Conservation (phyloP, 2,329 filamentous ascomycete species). For the Cladosporium sphaerospermum region DNA sequence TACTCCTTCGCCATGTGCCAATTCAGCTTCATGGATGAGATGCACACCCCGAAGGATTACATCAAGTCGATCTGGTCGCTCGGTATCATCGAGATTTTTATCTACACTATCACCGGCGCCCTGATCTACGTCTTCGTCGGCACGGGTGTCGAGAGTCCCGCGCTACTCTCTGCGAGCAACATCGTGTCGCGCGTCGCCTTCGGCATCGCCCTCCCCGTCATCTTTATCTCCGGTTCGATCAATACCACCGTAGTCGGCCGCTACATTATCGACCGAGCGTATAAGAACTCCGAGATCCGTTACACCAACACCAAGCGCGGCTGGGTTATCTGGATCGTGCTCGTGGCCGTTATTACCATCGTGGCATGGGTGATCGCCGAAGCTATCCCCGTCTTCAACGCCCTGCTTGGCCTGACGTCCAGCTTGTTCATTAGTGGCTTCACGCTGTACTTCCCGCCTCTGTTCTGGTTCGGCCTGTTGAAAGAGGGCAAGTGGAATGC, state of each 20-base stretch:
- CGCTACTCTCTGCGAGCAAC: conserved; percentile 55
- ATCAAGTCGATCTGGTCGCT: conserved; percentile 55
- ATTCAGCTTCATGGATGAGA: conserved; percentile 61
- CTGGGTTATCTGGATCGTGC: conserved; percentile 53
- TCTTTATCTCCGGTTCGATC: conserved; percentile 66
- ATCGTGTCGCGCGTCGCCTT: conserved; percentile 59
- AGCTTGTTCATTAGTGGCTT: conserved; percentile 65
- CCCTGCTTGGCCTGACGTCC: conserved; percentile 59
- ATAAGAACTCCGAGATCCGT: conserved; percentile 49
- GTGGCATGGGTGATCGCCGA: conserved; percentile 65
- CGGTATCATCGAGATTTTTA: conserved; percentile 54
- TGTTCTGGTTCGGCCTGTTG: conserved; percentile 40
- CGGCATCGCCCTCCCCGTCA: conserved; percentile 65
- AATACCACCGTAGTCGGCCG: conserved; percentile 49
- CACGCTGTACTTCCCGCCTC: conserved; percentile 33
- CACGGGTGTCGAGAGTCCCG: conserved; percentile 55
- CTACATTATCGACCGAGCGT: conserved; percentile 61
- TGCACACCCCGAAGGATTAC: conserved; percentile 58
- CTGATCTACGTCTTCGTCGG: conserved; percentile 66
- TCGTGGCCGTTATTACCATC: conserved; percentile 56
- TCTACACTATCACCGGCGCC: conserved; percentile 61
- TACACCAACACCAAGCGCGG: conserved; percentile 38
- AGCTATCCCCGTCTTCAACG: conserved; percentile 66
- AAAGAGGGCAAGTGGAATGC: conserved; percentile 44
- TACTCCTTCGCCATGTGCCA: conserved; percentile 52